Conservation (phyloP, 129 eudicot genomes). For the Flaveria brownii region DNA sequence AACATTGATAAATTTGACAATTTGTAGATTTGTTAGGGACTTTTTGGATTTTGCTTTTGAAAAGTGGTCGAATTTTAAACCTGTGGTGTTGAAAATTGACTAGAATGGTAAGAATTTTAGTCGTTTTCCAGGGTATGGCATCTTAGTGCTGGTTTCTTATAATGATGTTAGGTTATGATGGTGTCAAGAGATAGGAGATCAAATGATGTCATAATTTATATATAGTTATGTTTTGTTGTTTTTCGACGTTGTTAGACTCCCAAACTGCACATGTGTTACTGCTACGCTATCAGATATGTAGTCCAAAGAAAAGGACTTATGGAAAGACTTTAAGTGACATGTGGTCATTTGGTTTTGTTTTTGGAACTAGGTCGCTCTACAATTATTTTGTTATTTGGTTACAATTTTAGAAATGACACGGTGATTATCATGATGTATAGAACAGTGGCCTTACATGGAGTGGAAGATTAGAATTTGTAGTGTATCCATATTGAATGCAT, state of each 20-base stretch:
- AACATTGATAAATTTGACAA: too few species aligned
- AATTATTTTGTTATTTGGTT: background rate
- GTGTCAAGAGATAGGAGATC: slow-evolving; percentile 1
- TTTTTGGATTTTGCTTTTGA: too few species aligned
- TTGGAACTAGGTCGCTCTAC: background rate
- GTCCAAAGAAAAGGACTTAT: background rate
- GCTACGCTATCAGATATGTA: slow-evolving; percentile 2
- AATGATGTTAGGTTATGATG: background rate
- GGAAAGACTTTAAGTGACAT: background rate
- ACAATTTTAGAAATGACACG: background rate
- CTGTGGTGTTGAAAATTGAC: background rate
- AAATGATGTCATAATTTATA: background rate
- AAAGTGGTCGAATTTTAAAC: too few species aligned
- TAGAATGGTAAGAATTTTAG: background rate
- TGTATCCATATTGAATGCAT: background rate
- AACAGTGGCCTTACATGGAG: background rate
- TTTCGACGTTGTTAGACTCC: background rate
- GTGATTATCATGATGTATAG: slow-evolving; percentile 2
- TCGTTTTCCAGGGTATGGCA: background rate
- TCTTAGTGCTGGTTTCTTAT: background rate
- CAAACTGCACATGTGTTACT: background rate
- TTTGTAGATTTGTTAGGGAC: too few species aligned
- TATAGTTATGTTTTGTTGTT: background rate
- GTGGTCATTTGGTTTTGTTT: background rate
- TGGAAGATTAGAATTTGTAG: slow-evolving; percentile 6